phyloP scores from a whole-genome alignment of 148 eudicot species.

The Polygonum aviculare region DNA sequence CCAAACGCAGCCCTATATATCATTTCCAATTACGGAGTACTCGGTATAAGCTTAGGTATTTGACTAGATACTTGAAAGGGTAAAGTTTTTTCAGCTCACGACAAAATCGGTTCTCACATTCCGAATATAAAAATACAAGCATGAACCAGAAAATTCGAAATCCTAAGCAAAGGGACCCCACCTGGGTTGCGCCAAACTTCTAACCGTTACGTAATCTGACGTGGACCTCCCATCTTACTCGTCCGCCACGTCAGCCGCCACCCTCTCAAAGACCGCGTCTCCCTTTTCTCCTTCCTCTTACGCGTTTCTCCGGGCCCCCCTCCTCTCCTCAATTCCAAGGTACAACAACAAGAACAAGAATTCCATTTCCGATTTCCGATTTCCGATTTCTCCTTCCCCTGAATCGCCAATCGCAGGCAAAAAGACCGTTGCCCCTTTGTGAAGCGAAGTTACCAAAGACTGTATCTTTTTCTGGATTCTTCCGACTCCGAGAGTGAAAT shows the following conservation, averaged over 20 bases:
- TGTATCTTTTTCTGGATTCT: background rate
- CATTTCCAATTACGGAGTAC: too few species aligned
- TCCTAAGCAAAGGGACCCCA: background rate
- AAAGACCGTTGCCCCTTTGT: background rate
- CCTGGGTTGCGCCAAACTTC: background rate
- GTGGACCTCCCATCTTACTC: background rate
- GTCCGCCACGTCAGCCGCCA: constrained; percentile 4
- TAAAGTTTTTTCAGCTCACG: too few species aligned
- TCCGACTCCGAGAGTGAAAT: background rate
- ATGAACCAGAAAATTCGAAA: too few species aligned
- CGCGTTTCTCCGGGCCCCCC: background rate
- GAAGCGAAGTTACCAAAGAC: background rate
- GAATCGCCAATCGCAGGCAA: background rate
- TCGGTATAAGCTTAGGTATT: too few species aligned
- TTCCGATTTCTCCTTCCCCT: background rate
- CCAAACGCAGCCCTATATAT: too few species aligned
- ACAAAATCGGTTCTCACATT: too few species aligned
- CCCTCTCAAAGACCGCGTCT: background rate
- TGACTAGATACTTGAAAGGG: too few species aligned
- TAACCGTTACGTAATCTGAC: constrained; percentile 9
- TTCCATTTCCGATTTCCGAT: background rate
- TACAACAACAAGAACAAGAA: background rate
- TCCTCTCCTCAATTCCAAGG: background rate
- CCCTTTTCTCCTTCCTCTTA: background rate
- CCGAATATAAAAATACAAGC: too few species aligned